Evolutionary conservation across 108 stramenopile genomes (phyloP), one percentile per base, ranked within the genome.

Genomic region (Nitzschia sp.): DNA sequence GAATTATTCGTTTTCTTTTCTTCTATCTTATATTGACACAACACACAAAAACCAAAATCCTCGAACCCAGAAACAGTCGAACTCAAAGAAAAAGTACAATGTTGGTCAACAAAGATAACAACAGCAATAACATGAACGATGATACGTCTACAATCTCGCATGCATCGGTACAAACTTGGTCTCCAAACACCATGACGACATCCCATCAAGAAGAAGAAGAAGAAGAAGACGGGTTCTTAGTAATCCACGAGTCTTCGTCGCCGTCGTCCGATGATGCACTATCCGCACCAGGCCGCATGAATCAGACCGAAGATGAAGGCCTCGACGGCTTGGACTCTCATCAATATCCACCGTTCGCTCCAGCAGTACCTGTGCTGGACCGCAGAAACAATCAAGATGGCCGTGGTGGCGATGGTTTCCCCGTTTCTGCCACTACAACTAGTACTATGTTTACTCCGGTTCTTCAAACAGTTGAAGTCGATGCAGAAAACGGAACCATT

Each of bases 271-370:
- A 41, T 6, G 6, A 6, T 41, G 38, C 13, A 41, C 38, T 41
- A 13, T 41, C 38, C 9, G 38, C 38, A 41, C 38, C 38, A 41
- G 38, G 50, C 50, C n/a, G 21, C 50, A 8, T 23, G n/a, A 52
- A 23, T 52, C 21, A 17, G 4, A 17, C 13, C 13, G 4, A 5
- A 6, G 50, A 52, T 4, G 50, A 6, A 5, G 50, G 50, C 6
- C 6, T 52, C 38, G 38, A 41, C 6, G 38, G 38, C 38, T 13
- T 52, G 4, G 50, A 52, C n/a, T 52, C 50, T 19, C 50, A 52
- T 52, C 13, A 52, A 52, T 52, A 23, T 19, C 50, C 50, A 52
- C 50, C 50, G 6, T 52, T 52, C 23, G 50, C 50, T 16, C 21
- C 50, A 15, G 50, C 50, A 6, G 8, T 52, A 23, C 50, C 50